Percentiles rank a stretch among this genome's conserved stretches.
Conservation (phyloP, 2,329 filamentous ascomycete species). For the Exutisphaerella laricina region DNA sequence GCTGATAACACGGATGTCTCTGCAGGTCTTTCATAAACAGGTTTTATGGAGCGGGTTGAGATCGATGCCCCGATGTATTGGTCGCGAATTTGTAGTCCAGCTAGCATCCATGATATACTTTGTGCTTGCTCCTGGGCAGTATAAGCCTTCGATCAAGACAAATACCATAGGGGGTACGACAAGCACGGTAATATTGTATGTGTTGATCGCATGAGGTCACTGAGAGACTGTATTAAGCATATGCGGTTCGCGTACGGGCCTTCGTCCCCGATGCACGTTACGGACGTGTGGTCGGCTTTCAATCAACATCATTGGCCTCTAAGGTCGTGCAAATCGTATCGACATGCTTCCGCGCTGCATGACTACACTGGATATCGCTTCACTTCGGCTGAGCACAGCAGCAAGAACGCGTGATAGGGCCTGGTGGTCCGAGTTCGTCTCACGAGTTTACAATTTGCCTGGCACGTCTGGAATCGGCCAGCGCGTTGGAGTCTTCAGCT, state of each 20-base stretch:
- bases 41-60: neutral
- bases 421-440: neutral
- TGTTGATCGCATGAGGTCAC: neutral
- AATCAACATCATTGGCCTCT: neutral
- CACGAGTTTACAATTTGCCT: no score
- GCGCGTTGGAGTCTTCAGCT: no score
- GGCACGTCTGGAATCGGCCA: no score
- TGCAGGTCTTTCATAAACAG: neutral
- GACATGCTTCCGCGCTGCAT: neutral
- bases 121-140: neutral
- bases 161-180: neutral
- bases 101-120: constrained; percentile 2
- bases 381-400: neutral
- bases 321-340: neutral
- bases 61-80: neutral
- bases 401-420: neutral
- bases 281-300: neutral
- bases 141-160: neutral
- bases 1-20: neutral
- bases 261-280: neutral
- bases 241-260: neutral
- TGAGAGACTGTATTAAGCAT: neutral
- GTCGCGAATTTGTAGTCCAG: neutral
- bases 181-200: neutral
- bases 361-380: neutral